Conservation (phyloP, 2,329 filamentous ascomycete genomes). For the Talaromyces sp. region DNA sequence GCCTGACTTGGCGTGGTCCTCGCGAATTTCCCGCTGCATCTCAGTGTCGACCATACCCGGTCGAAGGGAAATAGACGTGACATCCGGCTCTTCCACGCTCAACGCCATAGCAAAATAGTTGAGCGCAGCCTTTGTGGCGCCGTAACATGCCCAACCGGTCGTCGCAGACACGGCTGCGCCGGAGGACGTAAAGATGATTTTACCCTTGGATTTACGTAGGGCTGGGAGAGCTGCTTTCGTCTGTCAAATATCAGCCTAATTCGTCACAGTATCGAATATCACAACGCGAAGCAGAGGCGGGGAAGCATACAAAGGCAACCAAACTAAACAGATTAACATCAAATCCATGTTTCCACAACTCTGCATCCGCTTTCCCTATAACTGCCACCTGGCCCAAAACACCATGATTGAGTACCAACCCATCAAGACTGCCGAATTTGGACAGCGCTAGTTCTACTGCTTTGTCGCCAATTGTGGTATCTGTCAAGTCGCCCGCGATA, state of each 20-base stretch:
- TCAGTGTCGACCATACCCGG: slow-evolving; percentile 83
- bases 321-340: slow-evolving; percentile 85
- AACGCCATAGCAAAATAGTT: slow-evolving; percentile 75
- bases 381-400: slow-evolving; percentile 70
- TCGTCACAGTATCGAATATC: not conserved
- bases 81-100: slow-evolving; percentile 69
- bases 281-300: not conserved
- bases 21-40: slow-evolving; percentile 82
- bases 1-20: slow-evolving; percentile 59
- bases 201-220: slow-evolving; percentile 65
- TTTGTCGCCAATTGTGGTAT: slow-evolving; percentile 54
- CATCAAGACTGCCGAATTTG: slow-evolving; percentile 69
- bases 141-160: slow-evolving; percentile 74
- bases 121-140: slow-evolving; percentile 75
- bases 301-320: slow-evolving; percentile 64
- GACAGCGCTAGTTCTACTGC: slow-evolving; percentile 63
- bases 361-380: slow-evolving; percentile 63
- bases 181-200: slow-evolving; percentile 74
- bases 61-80: slow-evolving; percentile 68
- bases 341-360: slow-evolving; percentile 72
- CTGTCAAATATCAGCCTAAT: slow-evolving; percentile 42
- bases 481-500: slow-evolving; percentile 56
- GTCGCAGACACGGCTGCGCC: slow-evolving; percentile 69
- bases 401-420: slow-evolving; percentile 84
- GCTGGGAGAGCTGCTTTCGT: slow-evolving; percentile 66